Conservation (phyloP, 2,329 filamentous ascomycete genomes). For the Monilinia fructicola region DNA sequence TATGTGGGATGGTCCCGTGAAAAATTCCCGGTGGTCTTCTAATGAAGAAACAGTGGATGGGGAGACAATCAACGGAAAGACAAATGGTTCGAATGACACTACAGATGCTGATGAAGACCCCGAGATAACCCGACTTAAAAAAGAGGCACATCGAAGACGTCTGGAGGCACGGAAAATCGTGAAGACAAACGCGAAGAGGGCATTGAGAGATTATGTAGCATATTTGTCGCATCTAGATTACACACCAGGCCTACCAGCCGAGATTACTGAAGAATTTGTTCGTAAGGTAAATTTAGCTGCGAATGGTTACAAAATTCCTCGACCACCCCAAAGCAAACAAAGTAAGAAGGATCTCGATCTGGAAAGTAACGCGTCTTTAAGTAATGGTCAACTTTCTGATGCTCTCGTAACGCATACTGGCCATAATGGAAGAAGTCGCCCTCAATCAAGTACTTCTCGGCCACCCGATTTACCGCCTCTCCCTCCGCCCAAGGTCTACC, state of each 20-base stretch:
- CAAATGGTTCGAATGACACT: constrained; percentile 29
- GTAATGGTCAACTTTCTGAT: constrained; percentile 42
- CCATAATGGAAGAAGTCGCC: constrained; percentile 36
- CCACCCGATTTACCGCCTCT: constrained; percentile 45
- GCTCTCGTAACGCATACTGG: constrained; percentile 47
- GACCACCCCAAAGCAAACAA: constrained; percentile 35
- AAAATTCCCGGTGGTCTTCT: neutral
- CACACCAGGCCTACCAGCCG: constrained; percentile 53
- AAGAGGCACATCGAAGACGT: constrained; percentile 46
- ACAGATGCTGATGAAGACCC: constrained; percentile 27
- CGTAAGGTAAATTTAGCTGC: constrained; percentile 58
- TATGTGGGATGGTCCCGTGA: neutral
- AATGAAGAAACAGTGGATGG: constrained; percentile 32
- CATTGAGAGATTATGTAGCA: constrained; percentile 69
- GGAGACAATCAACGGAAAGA: constrained; percentile 22
- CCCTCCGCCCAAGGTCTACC: constrained; percentile 50
- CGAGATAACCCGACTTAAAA: constrained; percentile 47
- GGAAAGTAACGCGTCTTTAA: constrained; percentile 39
- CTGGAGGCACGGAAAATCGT: constrained; percentile 67
- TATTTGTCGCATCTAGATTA: constrained; percentile 78
- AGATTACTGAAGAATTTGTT: constrained; percentile 49
- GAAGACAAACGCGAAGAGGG: constrained; percentile 72
- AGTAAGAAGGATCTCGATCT: constrained; percentile 34
- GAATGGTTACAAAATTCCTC: constrained; percentile 46
- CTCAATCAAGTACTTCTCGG: constrained; percentile 37